Conservation (phyloP, 306 rosid genomes). For the Dryas alaskensis region DNA sequence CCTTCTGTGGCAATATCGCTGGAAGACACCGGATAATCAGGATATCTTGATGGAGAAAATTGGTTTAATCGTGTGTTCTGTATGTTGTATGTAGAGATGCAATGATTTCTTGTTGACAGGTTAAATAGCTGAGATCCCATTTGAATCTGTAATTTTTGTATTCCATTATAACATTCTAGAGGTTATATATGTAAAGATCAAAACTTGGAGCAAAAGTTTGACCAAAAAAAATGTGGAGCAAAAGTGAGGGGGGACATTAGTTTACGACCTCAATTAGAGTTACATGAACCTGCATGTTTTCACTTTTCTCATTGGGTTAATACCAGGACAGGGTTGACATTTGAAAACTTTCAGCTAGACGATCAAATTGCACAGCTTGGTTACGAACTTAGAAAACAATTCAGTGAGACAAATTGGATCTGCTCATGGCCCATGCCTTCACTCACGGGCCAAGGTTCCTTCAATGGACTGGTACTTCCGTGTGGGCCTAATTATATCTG, state of each 20-base stretch:
- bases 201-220: neutral
- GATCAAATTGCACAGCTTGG: no score
- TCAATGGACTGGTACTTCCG: no score
- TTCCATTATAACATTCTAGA: neutral
- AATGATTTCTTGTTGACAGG: neutral
- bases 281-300: no score
- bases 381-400: no score
- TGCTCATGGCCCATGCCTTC: no score
- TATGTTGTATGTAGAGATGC: neutral
- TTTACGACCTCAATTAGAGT: no score
- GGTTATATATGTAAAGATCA: constrained; percentile 8
- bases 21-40: neutral
- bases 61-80: neutral
- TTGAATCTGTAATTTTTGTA: constrained; percentile 5
- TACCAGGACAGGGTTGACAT: neutral
- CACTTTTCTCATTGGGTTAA: no score
- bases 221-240: neutral
- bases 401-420: no score
- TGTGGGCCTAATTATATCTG: no score
- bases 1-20: constrained; percentile 20
- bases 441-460: no score
- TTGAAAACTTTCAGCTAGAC: no score
- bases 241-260: no score
- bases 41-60: neutral
- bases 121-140: constrained; percentile 3